Percentiles rank a stretch among this genome's conserved stretches.
Evolutionary conservation across 1,139 yeast genomes (phyloP).

Genomic region (Sugiyamaella grinbergsii): DNA sequence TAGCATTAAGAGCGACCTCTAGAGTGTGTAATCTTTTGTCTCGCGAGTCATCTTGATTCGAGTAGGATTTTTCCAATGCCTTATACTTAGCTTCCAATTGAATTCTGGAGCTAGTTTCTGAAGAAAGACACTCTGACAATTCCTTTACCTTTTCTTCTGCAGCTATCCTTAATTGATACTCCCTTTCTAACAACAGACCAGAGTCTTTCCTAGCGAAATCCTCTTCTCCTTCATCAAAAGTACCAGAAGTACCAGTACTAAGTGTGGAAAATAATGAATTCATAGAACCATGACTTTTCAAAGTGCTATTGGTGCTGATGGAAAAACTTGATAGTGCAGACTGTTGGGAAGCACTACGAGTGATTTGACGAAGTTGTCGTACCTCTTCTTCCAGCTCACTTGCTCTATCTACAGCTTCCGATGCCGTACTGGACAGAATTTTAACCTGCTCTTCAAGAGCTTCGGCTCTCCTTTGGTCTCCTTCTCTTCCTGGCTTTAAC

Average conservation of each 20-base stretch:
- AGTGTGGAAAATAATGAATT: constrained; percentile 22
- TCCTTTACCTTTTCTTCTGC: constrained; percentile 17
- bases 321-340: constrained; percentile 18
- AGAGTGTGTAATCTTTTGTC: constrained; percentile 35
- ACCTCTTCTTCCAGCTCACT: constrained; percentile 38
- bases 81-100: constrained; percentile 60
- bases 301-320: constrained; percentile 2
- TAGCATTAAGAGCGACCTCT: constrained; percentile 39
- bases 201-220: neutral
- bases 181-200: constrained; percentile 1
- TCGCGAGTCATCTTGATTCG: constrained; percentile 40
- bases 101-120: constrained; percentile 36
- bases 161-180: constrained; percentile 20
- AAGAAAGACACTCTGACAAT: constrained; percentile 6
- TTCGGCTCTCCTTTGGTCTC: constrained; percentile 37
- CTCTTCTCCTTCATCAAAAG: constrained; percentile 1
- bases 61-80: constrained; percentile 45
- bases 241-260: constrained; percentile 7
- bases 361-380: constrained; percentile 20
- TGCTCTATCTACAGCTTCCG: constrained; percentile 42
- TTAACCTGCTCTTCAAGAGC: constrained; percentile 40
- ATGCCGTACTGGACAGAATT: constrained; percentile 39
- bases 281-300: constrained; percentile 21
- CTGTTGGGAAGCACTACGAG: constrained; percentile 12
- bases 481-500: constrained; percentile 34